Evolutionary conservation across 345 rosid species (phyloP), one percentile per base, ranked within the genome.

Genomic region (Lepidium sativum): DNA sequence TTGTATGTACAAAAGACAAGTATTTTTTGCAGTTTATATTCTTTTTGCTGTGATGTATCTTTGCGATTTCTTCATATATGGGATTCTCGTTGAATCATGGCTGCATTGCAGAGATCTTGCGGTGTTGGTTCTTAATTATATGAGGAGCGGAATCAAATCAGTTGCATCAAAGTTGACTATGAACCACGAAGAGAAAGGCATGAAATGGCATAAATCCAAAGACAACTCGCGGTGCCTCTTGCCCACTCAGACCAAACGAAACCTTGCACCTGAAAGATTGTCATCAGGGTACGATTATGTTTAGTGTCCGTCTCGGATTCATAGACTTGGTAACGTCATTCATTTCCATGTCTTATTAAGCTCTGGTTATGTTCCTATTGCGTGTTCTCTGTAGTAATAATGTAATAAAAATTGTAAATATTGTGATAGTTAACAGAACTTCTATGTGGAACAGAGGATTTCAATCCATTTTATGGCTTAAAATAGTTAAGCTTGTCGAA

Each of bases 181-280:
- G 65, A 86, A 56, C 62, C 85, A 66, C 0, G 83, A 81, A 39
- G 84, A 75, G 38, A 82, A 79, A 76, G 62, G 66, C 50, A 63
- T 72, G 21, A 82, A 73, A 73, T 81, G 87, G 91, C 69, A 74
- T 11, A 88, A 74, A 83, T 77, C 81, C 77, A 88, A 81, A 78
- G 96, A 91, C 70, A 72, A 88, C 44, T 61, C 78, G 10, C 77
- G 82, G 6, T 74, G 82, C 42, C 91, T 84, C 43, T 66, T 84
- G 42, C 73, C 85, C 11, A 74, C 79, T 31, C 92, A 86, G 74
- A 77, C 63, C 65, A 91, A 77, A 79, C 77, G 80, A 79, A 82
- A 66, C 79, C 77, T 68, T 49, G 67, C 76, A 12, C 53, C 70
- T 1, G 89, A 85, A 32, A 59, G 77, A 66, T 45, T 31, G 32